phyloP scores from a whole-genome alignment of 2,329 filamentous ascomycete genomes.

The Penicillium sp. region DNA sequence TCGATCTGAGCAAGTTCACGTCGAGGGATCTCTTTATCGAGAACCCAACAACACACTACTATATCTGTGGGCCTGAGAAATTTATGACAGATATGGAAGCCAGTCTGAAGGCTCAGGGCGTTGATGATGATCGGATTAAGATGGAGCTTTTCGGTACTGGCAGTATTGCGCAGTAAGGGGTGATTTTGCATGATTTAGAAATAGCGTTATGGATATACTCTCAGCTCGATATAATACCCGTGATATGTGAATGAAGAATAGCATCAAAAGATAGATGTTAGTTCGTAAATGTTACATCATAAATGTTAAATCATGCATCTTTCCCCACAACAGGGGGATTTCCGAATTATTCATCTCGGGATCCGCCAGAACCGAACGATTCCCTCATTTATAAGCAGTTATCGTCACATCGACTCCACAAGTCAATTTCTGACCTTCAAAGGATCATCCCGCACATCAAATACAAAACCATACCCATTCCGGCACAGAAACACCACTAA shows the following conservation, averaged over 20 bases:
- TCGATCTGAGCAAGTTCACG: constrained; percentile 60
- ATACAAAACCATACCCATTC: no score
- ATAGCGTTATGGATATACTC: neutral
- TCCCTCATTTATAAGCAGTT: neutral
- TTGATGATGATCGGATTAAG: constrained; percentile 59
- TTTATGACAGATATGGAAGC: constrained; percentile 67
- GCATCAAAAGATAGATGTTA: neutral
- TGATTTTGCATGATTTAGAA: neutral
- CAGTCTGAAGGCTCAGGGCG: constrained; percentile 56
- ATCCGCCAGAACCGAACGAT: neutral
- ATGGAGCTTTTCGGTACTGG: constrained; percentile 69
- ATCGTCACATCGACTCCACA: neutral
- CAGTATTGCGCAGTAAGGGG: constrained; percentile 20
- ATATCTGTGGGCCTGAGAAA: constrained; percentile 65
- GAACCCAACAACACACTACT: constrained; percentile 62
- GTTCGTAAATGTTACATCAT: neutral
- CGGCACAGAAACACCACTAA: neutral
- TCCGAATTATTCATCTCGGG: neutral
- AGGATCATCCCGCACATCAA: no score
- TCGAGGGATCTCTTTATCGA: constrained; percentile 55
- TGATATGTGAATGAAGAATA: neutral
- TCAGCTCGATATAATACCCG: neutral
- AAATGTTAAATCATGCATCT: neutral
- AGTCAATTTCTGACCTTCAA: no score
- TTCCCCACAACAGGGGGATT: neutral